Evolutionary conservation across 257 asterid genomes (phyloP).

Genomic region (Solanum medicagineum): DNA sequence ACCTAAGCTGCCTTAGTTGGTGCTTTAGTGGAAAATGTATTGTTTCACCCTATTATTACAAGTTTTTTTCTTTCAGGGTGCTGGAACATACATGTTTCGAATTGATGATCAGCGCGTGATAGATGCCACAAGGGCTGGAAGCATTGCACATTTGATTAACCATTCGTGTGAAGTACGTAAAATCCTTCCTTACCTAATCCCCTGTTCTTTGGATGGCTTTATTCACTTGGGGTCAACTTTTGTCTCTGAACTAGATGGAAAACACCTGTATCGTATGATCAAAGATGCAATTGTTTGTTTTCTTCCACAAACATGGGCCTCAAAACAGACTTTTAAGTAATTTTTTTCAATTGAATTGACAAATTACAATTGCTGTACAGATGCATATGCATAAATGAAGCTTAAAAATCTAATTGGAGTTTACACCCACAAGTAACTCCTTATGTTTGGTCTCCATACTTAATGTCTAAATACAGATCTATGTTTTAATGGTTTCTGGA

Average conservation of each 20-base stretch:
- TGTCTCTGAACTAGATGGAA: background rate
- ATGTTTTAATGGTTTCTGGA: background rate
- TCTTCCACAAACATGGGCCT: background rate
- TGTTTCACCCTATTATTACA: background rate
- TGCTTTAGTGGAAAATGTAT: background rate
- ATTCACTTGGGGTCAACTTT: background rate
- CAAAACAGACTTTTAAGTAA: background rate
- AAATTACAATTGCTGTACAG: background rate
- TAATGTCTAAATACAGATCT: background rate
- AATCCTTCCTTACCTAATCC: background rate
- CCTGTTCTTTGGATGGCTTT: background rate
- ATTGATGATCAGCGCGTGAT: constrained; percentile 82
- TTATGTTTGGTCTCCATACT: background rate
- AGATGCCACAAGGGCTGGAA: constrained; percentile 97
- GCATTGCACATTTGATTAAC: constrained; percentile 94
- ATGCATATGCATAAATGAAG: background rate
- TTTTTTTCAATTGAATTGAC: background rate
- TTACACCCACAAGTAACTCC: background rate
- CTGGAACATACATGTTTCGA: constrained; percentile 98
- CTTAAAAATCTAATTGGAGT: background rate
- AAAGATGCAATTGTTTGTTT: background rate
- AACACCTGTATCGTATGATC: background rate
- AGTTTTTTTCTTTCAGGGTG: constrained; percentile 54
- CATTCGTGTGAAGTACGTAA: constrained; percentile 92
- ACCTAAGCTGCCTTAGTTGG: background rate